Evolutionary conservation across 306 rosid species (phyloP).

Genomic region (Lithocarpus polystachyus): DNA sequence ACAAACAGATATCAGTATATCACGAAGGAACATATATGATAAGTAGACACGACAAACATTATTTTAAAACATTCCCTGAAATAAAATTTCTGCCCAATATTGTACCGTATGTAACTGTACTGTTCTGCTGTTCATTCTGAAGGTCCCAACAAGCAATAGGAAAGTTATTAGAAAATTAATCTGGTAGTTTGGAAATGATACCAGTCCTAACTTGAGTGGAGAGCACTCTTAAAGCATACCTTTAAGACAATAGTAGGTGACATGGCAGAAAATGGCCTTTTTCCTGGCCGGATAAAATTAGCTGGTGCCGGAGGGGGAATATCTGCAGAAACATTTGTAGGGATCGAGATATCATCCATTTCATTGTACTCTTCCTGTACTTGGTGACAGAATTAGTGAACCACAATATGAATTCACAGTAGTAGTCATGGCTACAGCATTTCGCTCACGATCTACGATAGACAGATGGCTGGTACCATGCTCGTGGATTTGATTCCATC

Average conservation of each 20-base stretch:
- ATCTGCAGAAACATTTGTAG: conserved; percentile 41
- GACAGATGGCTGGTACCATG: conserved; percentile 83
- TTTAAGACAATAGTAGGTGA: no score
- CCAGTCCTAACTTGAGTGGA: no score
- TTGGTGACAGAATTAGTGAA: conserved; percentile 54
- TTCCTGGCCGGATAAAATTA: conserved; percentile 64
- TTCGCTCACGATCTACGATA: conserved; percentile 50
- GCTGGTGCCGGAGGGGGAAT: conserved; percentile 65
- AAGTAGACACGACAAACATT: background rate
- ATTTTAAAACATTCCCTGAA: background rate
- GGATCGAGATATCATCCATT: conserved; percentile 88
- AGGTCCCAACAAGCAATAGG: background rate
- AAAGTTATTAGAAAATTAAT: no score
- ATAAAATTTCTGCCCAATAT: background rate
- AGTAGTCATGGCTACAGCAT: conserved; percentile 78
- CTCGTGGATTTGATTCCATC: conserved; percentile 76
- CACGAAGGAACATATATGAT: background rate
- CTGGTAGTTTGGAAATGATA: no score
- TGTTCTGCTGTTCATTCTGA: background rate
- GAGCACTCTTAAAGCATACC: no score
- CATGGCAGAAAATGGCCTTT: no score
- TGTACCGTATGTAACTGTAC: background rate
- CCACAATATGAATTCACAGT: conserved; percentile 74
- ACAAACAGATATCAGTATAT: no score
- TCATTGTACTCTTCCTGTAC: conserved; percentile 88